Percentiles rank a stretch among this genome's conserved stretches.
These are phyloP conservation scores for Ordospora pajunii DNA, from an alignment of 371 early-diverging fungal species.

Conservation along the genomic window DNA sequence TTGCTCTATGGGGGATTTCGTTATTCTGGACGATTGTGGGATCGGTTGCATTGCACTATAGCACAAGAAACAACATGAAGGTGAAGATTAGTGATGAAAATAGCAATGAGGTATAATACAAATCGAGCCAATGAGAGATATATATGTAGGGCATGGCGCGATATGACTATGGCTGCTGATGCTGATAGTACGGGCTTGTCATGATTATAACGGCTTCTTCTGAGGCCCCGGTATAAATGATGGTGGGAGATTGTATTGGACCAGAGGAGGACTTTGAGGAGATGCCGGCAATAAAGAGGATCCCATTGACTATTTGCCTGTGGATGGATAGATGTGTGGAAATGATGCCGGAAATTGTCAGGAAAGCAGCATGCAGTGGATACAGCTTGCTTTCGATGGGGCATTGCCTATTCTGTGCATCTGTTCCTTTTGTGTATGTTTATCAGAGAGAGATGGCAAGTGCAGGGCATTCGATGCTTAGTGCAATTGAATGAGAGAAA, in stretches of 20 bases:
- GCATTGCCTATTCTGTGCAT: background rate
- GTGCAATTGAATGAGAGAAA: background rate
- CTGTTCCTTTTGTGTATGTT: conserved; percentile 6
- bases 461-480: background rate
- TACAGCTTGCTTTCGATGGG: background rate
- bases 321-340: background rate
- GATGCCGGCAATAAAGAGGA: background rate
- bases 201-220: too few species aligned
- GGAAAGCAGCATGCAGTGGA: background rate
- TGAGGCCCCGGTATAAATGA: too few species aligned
- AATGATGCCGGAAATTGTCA: background rate
- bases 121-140: background rate
- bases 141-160: too few species aligned
- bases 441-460: background rate
- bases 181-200: too few species aligned
- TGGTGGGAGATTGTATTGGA: too few species aligned
- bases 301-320: background rate
- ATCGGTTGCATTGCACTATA: conserved; percentile 13
- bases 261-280: background rate
- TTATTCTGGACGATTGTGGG: conserved; percentile 14
- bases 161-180: too few species aligned
- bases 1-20: background rate
- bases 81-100: background rate
- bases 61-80: conserved; percentile 35
- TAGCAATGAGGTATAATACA: background rate